Evolutionary conservation across 805 yeast species (phyloP).

Genomic region (Hanseniaspora lindneri): DNA sequence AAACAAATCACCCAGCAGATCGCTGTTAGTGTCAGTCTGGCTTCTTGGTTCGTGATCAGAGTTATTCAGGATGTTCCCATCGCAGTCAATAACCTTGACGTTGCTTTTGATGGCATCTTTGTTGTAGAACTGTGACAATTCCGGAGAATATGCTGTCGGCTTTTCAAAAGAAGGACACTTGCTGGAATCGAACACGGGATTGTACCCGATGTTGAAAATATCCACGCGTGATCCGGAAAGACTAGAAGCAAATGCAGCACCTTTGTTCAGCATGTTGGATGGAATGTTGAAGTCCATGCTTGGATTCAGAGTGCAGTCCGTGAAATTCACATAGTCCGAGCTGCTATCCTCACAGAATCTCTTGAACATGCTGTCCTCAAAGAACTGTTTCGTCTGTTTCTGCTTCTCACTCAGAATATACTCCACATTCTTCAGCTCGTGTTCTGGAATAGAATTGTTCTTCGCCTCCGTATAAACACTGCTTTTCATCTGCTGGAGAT

Average conservation of each 20-base stretch:
- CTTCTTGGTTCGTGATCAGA: conserved; percentile 29
- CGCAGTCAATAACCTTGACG: conserved; percentile 21
- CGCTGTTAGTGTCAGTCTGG: conserved; percentile 27
- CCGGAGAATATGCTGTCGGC: conserved; percentile 20
- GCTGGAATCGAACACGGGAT: conserved; percentile 25
- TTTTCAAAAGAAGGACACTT: conserved; percentile 21
- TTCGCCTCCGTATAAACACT: conserved; percentile 83
- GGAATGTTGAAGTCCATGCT: conserved; percentile 56
- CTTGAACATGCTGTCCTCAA: conserved; percentile 67
- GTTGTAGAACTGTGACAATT: conserved; percentile 10
- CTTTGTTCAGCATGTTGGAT: conserved; percentile 33
- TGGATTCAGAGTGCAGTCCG: conserved; percentile 80
- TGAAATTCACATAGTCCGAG: conserved; percentile 65
- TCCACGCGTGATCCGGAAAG: conserved; percentile 59
- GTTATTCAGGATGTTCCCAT: conserved; percentile 21
- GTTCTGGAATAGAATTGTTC: conserved; percentile 83
- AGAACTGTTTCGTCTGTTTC: conserved; percentile 68
- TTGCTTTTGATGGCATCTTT: conserved; percentile 26
- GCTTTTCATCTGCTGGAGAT: conserved; percentile 20
- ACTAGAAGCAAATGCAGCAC: conserved; percentile 59
- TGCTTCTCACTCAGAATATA: conserved; percentile 63
- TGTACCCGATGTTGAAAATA: conserved; percentile 47
- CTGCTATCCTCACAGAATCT: conserved; percentile 50
- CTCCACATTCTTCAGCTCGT: conserved; percentile 75
- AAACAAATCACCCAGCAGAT: conserved; percentile 17